Conservation (phyloP, 768 basidiomycete species). For the Pleurotus pulmonarius region DNA sequence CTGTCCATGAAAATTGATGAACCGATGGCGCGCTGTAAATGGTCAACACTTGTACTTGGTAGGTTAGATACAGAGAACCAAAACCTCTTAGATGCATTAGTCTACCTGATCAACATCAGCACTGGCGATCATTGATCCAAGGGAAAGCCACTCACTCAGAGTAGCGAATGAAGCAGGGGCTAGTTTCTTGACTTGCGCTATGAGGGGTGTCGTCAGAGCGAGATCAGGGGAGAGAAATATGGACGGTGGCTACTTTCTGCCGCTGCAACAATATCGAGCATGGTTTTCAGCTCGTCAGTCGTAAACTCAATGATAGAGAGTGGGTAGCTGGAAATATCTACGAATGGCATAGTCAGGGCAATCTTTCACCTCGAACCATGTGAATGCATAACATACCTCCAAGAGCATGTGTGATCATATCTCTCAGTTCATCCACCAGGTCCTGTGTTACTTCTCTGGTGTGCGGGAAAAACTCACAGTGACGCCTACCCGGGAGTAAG, state of each 20-base stretch:
- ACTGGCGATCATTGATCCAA: not conserved
- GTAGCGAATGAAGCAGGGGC: too few relatives aligned
- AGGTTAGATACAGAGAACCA: not conserved
- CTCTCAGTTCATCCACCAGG: slow-evolving; percentile 20
- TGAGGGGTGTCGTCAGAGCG: too few relatives aligned
- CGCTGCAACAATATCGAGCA: too few relatives aligned
- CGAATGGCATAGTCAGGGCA: not conserved
- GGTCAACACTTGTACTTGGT: not conserved
- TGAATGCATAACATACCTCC: slow-evolving; percentile 2
- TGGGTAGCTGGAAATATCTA: not conserved
- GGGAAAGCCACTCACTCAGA: too few relatives aligned
- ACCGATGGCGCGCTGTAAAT: slow-evolving; percentile 31
- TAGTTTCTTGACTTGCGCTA: too few relatives aligned
- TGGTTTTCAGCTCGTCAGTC: too few relatives aligned
- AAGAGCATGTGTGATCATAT: slow-evolving; percentile 14
- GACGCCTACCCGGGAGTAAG: slow-evolving; percentile 20
- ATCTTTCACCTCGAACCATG: too few relatives aligned
- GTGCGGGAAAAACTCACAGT: slow-evolving; percentile 31
- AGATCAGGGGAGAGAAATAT: too few relatives aligned
- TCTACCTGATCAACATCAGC: slow-evolving; percentile 24
- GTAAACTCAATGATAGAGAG: too few relatives aligned
- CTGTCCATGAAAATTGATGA: slow-evolving; percentile 45
- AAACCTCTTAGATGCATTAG: slow-evolving; percentile 25
- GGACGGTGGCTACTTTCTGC: too few relatives aligned
- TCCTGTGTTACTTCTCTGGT: slow-evolving; percentile 15